Evolutionary conservation across 2,329 filamentous ascomycete species (phyloP), one percentile per base, ranked within the genome.

Genomic region (Cadophora sp.): DNA sequence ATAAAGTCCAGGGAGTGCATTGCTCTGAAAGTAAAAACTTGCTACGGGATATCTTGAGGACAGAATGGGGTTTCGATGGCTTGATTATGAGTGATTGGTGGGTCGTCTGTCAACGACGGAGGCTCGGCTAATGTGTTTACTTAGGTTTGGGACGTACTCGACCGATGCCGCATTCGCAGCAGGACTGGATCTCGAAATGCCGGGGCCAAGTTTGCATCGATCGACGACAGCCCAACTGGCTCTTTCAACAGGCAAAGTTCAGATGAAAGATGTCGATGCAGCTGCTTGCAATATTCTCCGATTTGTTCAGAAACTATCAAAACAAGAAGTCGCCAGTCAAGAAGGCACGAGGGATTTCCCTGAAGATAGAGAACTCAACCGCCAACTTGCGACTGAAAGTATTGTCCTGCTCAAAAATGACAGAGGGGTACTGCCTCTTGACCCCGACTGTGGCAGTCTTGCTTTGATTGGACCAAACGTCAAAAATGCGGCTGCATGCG

Each of bases 381-480:
- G 87, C n/a, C 80, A 85, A 40, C 78, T 87, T 1, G 82, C 85
- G 19, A 27, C 51, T 0, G 85, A 89, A 68, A 86, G 85, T 0
- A 85, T 90, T 14, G 88, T 91, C 0, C 82, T 91, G 7, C 79
- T 91, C 37, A 90, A 90, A 78, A 91, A 91, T 69, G 83, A 88
- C 22, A 81, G 81, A 6, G 79, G 80, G 12, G 77, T 86, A 1
- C 80, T 91, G 0, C 89, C 89, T 0, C 76, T 87, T 56, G 77
- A 79, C 46, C 48, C 80, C 82, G 58, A 59, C n/a, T 58, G 55
- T 58, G 66, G 79, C 37, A 68, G 31, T 0, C 78, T 85, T 9
- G 81, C 85, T 11, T 79, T 87, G n/a, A 86, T 87, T 67, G 86
- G 85, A 37, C 84, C 84, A 11, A 86, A 87, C 67, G 79, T 85